Percentiles rank a stretch among this genome's conserved stretches.
Conservation (phyloP, 805 yeast species). For the Saccharomycopsis microspora region DNA sequence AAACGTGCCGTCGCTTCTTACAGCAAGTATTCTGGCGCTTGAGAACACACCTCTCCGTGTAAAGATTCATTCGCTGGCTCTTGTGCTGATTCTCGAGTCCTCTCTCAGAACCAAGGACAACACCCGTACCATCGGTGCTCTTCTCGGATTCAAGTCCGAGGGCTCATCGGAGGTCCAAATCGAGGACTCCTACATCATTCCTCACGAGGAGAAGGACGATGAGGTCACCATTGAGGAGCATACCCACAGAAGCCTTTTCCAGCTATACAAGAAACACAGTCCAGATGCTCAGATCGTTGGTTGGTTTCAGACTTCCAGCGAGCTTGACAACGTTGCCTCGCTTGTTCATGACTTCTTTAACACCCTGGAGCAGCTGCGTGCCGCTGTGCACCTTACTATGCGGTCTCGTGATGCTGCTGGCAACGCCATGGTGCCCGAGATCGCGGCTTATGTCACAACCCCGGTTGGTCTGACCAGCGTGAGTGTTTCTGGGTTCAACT, state of each 20-base stretch:
- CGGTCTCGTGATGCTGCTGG: slow-evolving; percentile 38
- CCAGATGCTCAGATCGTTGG: slow-evolving; percentile 75
- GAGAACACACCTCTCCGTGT: slow-evolving; percentile 36
- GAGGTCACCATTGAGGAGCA: slow-evolving; percentile 70
- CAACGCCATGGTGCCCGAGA: slow-evolving; percentile 39
- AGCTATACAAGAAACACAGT: slow-evolving; percentile 63
- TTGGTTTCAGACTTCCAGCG: slow-evolving; percentile 62
- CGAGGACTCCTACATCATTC: slow-evolving; percentile 70
- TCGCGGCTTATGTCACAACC: slow-evolving; percentile 67
- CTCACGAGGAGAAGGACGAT: slow-evolving; percentile 65
- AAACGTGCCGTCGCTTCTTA: slow-evolving; percentile 24
- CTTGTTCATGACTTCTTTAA: slow-evolving; percentile 75
- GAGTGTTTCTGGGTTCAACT: slow-evolving; percentile 1
- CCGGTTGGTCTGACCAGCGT: slow-evolving; percentile 43
- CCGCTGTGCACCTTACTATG: slow-evolving; percentile 71
- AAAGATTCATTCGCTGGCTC: slow-evolving; percentile 55
- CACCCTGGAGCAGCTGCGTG: slow-evolving; percentile 57
- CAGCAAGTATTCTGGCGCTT: slow-evolving; percentile 23
- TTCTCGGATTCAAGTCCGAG: slow-evolving; percentile 72
- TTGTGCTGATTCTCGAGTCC: slow-evolving; percentile 68
- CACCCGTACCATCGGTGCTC: slow-evolving; percentile 67
- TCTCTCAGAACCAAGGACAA: slow-evolving; percentile 45
- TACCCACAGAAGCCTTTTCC: slow-evolving; percentile 58
- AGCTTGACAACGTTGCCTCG: slow-evolving; percentile 61
- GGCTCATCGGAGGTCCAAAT: slow-evolving; percentile 70